phyloP scores from a whole-genome alignment of 2,329 filamentous ascomycete species.

The Hypoxylon rubiginosum region DNA sequence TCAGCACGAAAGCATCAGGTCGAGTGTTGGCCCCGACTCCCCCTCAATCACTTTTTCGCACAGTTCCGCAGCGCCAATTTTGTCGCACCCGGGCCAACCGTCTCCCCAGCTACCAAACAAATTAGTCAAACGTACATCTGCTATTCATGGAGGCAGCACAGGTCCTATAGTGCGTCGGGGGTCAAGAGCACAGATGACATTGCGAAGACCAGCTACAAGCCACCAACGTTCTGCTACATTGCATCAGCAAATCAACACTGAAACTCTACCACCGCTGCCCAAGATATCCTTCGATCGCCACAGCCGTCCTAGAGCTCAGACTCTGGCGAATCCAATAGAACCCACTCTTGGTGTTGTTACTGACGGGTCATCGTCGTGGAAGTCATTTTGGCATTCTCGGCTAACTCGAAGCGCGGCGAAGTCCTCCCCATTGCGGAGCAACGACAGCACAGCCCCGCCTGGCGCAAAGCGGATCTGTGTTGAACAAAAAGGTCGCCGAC shows the following conservation, averaged over 20 bases:
- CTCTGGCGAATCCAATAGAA: constrained; percentile 41
- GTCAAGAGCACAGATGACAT: constrained; percentile 72
- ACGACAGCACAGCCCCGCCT: constrained; percentile 48
- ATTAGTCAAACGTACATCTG: constrained; percentile 79
- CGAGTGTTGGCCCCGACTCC: constrained; percentile 75
- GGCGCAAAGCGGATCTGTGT: constrained; percentile 50
- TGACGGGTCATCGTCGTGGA: constrained; percentile 57
- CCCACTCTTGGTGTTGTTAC: constrained; percentile 19
- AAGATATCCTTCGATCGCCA: constrained; percentile 51
- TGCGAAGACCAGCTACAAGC: constrained; percentile 82
- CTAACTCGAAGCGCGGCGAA: constrained; percentile 46
- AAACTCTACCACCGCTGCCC: constrained; percentile 44
- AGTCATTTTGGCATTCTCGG: constrained; percentile 69
- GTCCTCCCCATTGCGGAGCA: constrained; percentile 41
- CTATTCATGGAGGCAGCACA: constrained; percentile 62
- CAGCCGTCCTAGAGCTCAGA: constrained; percentile 53
- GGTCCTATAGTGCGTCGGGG: constrained; percentile 61
- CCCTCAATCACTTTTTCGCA: constrained; percentile 74
- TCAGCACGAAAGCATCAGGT: constrained; percentile 73
- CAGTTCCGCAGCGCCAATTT: constrained; percentile 75
- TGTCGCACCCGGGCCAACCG: constrained; percentile 58
- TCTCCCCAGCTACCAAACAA: constrained; percentile 75
- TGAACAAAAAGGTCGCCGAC: constrained; percentile 52
- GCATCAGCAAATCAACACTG: constrained; percentile 61
- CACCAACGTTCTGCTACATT: constrained; percentile 81